Evolutionary conservation across 2,329 filamentous ascomycete species (phyloP).

Genomic region (Capronia coronata): DNA sequence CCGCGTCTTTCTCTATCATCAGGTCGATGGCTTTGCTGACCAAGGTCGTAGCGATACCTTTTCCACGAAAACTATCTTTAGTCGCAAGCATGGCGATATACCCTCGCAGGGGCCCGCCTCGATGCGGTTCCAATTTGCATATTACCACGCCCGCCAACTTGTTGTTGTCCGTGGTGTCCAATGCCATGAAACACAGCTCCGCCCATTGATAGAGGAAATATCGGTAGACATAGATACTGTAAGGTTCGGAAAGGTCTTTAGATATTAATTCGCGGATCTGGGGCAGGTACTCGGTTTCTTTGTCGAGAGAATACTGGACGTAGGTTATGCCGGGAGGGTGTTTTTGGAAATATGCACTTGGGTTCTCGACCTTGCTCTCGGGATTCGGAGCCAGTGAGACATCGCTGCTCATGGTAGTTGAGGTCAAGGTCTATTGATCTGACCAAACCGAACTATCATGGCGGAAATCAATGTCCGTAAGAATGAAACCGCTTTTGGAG

Average conservation of each 20-base stretch:
- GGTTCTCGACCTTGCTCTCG: slow-evolving; percentile 1
- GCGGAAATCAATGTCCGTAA: not conserved
- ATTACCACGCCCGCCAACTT: slow-evolving; percentile 84
- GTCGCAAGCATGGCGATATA: slow-evolving; percentile 99
- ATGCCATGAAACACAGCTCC: slow-evolving; percentile 90
- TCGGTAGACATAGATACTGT: slow-evolving; percentile 98
- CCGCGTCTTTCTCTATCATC: slow-evolving; percentile 76
- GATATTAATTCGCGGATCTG: slow-evolving; percentile 89
- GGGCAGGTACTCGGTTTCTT: slow-evolving; percentile 64
- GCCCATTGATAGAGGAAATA: slow-evolving; percentile 99
- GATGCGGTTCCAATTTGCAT: slow-evolving; percentile 87
- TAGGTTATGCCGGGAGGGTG: slow-evolving; percentile 41
- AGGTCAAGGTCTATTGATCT: slow-evolving; percentile 3
- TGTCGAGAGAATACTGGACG: slow-evolving; percentile 53
- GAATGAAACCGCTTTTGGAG: not conserved
- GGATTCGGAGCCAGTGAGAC: slow-evolving; percentile 9
- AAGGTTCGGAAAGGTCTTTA: slow-evolving; percentile 93
- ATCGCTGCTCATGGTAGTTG: slow-evolving; percentile 20
- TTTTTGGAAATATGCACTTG: slow-evolving; percentile 19
- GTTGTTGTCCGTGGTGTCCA: slow-evolving; percentile 48
- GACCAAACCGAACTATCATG: slow-evolving; percentile 11
- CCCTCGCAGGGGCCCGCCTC: slow-evolving; percentile 76
- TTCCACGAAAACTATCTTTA: slow-evolving; percentile 67
- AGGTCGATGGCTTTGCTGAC: slow-evolving; percentile 87
- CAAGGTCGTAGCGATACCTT: slow-evolving; percentile 79